These are phyloP conservation scores for Russula griseocarnosa DNA, from an alignment of 768 basidiomycete genomes.

Conservation along the genomic window DNA sequence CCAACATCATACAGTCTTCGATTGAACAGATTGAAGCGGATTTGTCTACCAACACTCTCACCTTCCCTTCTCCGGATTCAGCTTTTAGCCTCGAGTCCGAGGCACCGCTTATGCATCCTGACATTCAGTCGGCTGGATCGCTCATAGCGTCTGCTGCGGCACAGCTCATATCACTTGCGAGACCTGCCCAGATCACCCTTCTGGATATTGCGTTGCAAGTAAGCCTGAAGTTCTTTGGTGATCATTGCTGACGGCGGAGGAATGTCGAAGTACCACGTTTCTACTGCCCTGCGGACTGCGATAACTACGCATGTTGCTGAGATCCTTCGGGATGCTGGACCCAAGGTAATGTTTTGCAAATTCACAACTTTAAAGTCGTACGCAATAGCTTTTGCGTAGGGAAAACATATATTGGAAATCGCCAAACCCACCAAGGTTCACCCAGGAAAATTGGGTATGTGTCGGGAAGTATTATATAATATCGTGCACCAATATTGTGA, in stretches of 20 bases:
- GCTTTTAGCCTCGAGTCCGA: slow-evolving; percentile 9
- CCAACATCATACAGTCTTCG: slow-evolving; percentile 17
- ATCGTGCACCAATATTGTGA: not conserved
- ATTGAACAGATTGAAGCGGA: slow-evolving; percentile 3
- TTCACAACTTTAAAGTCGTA: not conserved
- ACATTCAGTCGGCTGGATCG: slow-evolving; percentile 6
- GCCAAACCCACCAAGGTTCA: slow-evolving; percentile 33
- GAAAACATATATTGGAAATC: slow-evolving; percentile 38
- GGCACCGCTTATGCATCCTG: slow-evolving; percentile 5
- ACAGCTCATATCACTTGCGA: slow-evolving; percentile 4
- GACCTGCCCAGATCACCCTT: slow-evolving; percentile 1
- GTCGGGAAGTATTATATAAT: not conserved
- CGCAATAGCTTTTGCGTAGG: slow-evolving; percentile 4
- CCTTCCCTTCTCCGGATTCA: slow-evolving; percentile 7
- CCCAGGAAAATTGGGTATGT: slow-evolving; percentile 25
- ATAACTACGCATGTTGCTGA: slow-evolving; percentile 16
- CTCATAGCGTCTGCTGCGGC: slow-evolving; percentile 11
- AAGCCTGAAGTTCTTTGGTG: not conserved
- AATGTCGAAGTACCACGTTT: slow-evolving; percentile 1
- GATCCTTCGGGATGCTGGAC: slow-evolving; percentile 26
- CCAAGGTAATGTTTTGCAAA: slow-evolving; percentile 1
- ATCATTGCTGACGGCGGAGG: not conserved
- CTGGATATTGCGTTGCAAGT: slow-evolving; percentile 9
- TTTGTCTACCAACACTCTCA: not conserved
- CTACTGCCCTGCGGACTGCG: not conserved